Percentiles rank a stretch among this genome's conserved stretches.
These are phyloP conservation scores for Chlorella vulgaris DNA, from an alignment of 139 green algal species.

Conservation along the genomic window DNA sequence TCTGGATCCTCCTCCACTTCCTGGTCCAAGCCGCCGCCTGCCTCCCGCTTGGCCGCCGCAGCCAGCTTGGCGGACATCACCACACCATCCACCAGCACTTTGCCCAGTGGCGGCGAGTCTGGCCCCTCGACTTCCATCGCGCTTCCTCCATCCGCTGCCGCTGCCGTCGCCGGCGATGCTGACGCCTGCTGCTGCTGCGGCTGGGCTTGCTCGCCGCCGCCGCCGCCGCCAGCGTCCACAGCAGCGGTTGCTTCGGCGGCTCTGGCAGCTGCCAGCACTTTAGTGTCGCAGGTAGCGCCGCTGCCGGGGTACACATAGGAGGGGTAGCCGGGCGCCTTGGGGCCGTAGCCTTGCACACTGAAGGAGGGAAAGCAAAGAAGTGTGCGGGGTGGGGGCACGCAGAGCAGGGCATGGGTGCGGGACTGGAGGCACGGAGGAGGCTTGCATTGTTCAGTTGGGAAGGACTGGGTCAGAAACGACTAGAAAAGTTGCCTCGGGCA, in stretches of 20 bases:
- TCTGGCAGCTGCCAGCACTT: neutral
- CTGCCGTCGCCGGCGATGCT: neutral
- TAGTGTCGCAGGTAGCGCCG: slow-evolving; percentile 79
- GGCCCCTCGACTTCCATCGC: neutral
- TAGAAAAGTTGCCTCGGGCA: too few species aligned
- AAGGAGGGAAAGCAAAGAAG: neutral
- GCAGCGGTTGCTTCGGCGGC: neutral
- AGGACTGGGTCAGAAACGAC: too few species aligned
- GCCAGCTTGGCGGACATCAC: neutral
- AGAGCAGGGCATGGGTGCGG: neutral
- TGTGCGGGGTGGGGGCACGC: neutral
- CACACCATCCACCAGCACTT: slow-evolving; percentile 15
- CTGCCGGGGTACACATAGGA: slow-evolving; percentile 84
- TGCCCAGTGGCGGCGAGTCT: neutral
- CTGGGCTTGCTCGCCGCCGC: neutral
- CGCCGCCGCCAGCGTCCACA: neutral
- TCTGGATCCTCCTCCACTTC: slow-evolving; percentile 51
- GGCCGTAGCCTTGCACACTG: slow-evolving; percentile 80
- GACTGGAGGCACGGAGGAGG: neutral
- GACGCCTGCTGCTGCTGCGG: neutral
- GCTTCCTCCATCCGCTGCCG: too few species aligned
- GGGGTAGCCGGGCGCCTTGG: slow-evolving; percentile 35
- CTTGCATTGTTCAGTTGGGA: neutral
- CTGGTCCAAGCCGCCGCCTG: neutral
- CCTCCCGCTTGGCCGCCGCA: neutral